Conservation (phyloP, 2,329 filamentous ascomycete species). For the Fusarium sp. region DNA sequence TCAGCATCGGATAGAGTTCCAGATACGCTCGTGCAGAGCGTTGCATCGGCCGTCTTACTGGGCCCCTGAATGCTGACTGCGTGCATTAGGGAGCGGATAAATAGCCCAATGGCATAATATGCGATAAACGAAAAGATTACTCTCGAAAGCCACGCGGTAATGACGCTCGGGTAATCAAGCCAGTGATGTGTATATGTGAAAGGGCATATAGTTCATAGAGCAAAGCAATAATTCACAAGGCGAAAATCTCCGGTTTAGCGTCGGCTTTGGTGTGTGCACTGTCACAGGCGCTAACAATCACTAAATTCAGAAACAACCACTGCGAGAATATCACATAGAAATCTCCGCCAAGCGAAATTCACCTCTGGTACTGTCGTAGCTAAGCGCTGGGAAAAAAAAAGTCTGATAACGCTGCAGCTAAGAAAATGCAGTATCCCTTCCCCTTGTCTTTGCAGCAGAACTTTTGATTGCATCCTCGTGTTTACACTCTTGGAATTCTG, state of each 20-base stretch:
- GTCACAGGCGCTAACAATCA: background rate
- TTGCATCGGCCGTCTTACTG: background rate
- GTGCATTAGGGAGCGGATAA: background rate
- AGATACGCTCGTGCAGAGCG: conserved; percentile 1
- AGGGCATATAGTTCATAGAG: background rate
- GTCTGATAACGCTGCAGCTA: conserved; percentile 15
- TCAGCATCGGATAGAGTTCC: background rate
- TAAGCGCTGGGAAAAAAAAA: conserved; percentile 1
- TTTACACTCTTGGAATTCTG: background rate
- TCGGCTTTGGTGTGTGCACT: background rate
- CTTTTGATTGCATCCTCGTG: conserved; percentile 29
- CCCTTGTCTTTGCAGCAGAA: conserved; percentile 5
- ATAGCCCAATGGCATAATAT: background rate
- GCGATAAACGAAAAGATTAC: background rate
- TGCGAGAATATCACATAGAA: background rate
- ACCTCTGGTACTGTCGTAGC: background rate
- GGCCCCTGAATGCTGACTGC: background rate
- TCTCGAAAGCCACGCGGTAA: background rate
- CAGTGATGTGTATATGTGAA: background rate
- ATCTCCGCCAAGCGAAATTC: background rate
- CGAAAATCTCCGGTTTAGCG: background rate
- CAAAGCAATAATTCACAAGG: background rate
- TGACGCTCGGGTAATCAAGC: background rate
- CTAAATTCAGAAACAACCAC: background rate
- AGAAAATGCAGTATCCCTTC: background rate